These are phyloP conservation scores for Lipomyces yamanashiensis DNA, from an alignment of 805 yeast genomes.

Conservation along the genomic window DNA sequence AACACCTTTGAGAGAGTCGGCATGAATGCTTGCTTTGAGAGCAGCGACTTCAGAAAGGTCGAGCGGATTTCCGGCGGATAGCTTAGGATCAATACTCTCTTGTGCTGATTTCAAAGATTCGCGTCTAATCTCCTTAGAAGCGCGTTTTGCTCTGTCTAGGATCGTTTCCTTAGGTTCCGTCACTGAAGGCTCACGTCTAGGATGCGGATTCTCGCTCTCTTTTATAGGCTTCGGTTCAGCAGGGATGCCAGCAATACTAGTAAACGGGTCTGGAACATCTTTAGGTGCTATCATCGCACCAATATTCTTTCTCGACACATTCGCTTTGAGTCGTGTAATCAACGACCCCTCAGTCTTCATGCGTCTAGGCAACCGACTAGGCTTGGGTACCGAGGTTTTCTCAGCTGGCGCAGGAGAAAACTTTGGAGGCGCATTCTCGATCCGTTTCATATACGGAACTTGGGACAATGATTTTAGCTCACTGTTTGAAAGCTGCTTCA, in stretches of 20 bases:
- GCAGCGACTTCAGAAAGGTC: slow-evolving; percentile 6
- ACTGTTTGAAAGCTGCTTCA: background rate
- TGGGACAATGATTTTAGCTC: no score
- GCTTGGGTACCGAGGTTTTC: background rate
- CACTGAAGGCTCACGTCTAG: no score
- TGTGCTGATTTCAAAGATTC: no score
- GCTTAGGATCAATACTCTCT: background rate
- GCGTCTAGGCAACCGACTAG: background rate
- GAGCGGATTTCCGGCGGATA: background rate
- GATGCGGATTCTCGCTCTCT: background rate
- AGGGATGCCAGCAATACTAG: background rate
- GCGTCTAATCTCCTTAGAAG: background rate
- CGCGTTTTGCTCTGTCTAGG: background rate
- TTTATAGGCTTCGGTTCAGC: background rate
- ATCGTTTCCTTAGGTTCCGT: no score
- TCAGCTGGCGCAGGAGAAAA: background rate
- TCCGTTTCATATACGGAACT: background rate
- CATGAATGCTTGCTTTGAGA: background rate
- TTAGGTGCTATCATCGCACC: background rate
- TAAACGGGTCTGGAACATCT: background rate
- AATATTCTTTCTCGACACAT: slow-evolving; percentile 1
- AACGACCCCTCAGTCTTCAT: background rate
- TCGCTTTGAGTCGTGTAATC: background rate
- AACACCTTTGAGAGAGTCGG: background rate
- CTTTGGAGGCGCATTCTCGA: background rate